Evolutionary conservation across 1,139 yeast species (phyloP).

Genomic region (Arxiozyma slooffiae): DNA sequence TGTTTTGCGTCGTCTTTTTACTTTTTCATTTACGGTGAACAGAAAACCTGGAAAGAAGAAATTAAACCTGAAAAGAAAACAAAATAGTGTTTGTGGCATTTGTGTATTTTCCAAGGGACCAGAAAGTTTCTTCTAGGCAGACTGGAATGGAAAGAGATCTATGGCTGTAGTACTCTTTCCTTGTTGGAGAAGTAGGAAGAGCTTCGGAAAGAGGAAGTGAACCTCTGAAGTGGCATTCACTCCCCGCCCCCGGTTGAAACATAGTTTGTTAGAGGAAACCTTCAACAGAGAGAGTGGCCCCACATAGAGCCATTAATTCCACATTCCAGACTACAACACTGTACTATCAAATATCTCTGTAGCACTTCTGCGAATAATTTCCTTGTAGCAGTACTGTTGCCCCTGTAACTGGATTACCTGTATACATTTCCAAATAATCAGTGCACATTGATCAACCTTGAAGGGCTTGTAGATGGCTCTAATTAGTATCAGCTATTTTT

Average conservation of each 20-base stretch:
- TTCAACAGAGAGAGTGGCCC: neutral
- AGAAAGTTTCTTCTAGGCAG: neutral
- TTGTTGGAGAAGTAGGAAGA: too few relatives aligned
- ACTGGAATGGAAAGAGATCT: neutral
- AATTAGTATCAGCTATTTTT: too few relatives aligned
- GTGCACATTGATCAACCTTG: neutral
- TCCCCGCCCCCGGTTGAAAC: too few relatives aligned
- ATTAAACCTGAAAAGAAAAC: neutral
- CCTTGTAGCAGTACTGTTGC: neutral
- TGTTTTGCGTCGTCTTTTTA: too few relatives aligned
- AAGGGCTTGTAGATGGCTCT: neutral
- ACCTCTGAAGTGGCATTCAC: neutral
- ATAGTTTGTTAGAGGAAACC: neutral
- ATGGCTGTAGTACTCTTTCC: too few relatives aligned
- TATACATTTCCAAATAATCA: neutral
- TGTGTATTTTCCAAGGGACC: neutral
- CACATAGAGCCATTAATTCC: too few relatives aligned
- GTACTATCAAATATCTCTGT: neutral
- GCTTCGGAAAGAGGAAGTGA: neutral
- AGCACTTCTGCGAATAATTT: neutral
- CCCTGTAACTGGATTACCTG: neutral
- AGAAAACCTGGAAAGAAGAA: too few relatives aligned
- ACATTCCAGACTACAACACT: neutral
- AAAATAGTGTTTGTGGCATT: neutral
- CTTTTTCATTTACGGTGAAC: too few relatives aligned